Percentiles rank a stretch among this genome's conserved stretches.
Conservation (phyloP, 345 rosid genomes). For the Populus ilicifolia region DNA sequence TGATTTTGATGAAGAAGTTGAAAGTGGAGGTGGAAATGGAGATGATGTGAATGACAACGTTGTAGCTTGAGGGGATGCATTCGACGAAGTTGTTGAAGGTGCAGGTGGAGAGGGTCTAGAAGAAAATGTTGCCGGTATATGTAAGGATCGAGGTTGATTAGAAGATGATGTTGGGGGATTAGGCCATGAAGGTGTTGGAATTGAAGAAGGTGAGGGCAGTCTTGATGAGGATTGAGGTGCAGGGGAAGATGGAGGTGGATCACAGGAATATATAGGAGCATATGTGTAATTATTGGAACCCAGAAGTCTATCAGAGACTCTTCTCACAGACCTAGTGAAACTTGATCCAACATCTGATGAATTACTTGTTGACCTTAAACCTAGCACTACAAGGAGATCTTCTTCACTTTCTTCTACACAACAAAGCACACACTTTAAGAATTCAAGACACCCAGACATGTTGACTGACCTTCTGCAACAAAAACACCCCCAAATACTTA, state of each 20-base stretch:
- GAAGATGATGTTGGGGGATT: not conserved
- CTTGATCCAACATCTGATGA: not conserved
- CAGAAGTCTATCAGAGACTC: not conserved
- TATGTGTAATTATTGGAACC: not conserved
- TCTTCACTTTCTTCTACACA: constrained; percentile 12
- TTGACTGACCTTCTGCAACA: not conserved
- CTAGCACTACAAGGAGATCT: not conserved
- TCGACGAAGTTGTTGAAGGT: not conserved
- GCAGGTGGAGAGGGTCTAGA: not conserved
- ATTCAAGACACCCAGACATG: constrained; percentile 20
- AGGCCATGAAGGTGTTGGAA: not conserved
- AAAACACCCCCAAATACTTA: not conserved
- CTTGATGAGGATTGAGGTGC: not conserved
- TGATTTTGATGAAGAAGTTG: not conserved
- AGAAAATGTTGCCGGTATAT: not conserved
- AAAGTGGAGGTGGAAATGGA: not conserved
- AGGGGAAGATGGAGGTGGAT: not conserved
- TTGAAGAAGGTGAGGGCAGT: not conserved
- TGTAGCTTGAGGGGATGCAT: not conserved
- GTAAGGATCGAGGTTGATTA: not conserved
- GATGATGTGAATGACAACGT: not conserved
- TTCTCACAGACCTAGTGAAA: not conserved
- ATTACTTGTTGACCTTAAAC: not conserved
- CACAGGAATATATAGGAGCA: not conserved
- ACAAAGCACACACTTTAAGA: constrained; percentile 24